A percentile compares a stretch with the other conserved stretches of the same genome.
Evolutionary conservation across 306 rosid species (phyloP).

Genomic region (Medicago ruthenica): DNA sequence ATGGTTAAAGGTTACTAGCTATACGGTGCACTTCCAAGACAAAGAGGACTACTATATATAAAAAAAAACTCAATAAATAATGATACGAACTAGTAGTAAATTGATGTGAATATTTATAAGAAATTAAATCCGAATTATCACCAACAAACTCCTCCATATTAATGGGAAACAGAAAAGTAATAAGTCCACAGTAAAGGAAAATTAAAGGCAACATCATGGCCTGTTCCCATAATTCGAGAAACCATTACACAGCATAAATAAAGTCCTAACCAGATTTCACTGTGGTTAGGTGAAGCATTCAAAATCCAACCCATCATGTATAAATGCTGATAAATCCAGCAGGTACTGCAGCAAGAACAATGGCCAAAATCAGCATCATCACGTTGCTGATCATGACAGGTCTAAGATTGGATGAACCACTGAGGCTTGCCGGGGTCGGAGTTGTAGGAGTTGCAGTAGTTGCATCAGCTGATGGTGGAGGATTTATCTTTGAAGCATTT

Average conservation of each 20-base stretch:
- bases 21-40: too few species aligned
- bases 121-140: background rate
- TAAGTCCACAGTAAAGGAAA: background rate
- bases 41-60: too few species aligned
- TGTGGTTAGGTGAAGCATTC: constrained; percentile 30
- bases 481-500: constrained; percentile 43
- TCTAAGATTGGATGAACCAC: background rate
- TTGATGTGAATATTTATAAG: too few species aligned
- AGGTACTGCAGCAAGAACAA: constrained; percentile 47
- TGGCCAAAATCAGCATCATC: constrained; percentile 44
- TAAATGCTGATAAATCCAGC: constrained; percentile 28
- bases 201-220: background rate
- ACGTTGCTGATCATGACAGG: constrained; percentile 34
- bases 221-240: constrained; percentile 33
- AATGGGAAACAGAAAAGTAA: constrained; percentile 8
- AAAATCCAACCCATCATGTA: background rate
- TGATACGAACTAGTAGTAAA: too few species aligned
- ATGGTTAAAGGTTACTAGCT: too few species aligned
- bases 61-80: too few species aligned
- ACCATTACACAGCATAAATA: background rate
- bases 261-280: constrained; percentile 9
- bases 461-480: background rate
- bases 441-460: background rate
- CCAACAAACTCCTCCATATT: background rate
- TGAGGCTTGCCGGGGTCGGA: background rate